phyloP scores from a whole-genome alignment of 2,329 filamentous ascomycete species.

The Ampelomyces quisqualis region DNA sequence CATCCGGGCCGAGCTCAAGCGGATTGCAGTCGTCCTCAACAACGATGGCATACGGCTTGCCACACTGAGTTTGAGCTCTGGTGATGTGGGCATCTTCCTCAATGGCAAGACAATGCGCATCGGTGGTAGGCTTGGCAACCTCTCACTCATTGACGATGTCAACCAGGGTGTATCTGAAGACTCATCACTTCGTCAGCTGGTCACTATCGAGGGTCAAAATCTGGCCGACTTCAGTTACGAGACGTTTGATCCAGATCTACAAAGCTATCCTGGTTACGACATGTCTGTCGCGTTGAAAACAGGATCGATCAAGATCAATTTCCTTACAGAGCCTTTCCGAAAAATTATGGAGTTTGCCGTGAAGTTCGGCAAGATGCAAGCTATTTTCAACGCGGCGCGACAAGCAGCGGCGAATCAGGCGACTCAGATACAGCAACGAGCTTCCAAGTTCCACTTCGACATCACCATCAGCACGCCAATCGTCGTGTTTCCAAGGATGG shows the following conservation, averaged over 20 bases:
- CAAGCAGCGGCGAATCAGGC: constrained; percentile 93
- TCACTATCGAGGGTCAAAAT: constrained; percentile 94
- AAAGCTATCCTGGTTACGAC: constrained; percentile 89
- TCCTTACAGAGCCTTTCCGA: constrained; percentile 93
- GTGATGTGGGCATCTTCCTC: constrained; percentile 86
- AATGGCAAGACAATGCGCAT: constrained; percentile 84
- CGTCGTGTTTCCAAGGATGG: constrained; percentile 83
- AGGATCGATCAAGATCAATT: constrained; percentile 95
- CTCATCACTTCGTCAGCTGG: constrained; percentile 79
- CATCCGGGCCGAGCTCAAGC: constrained; percentile 90
- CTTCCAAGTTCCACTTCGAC: constrained; percentile 90
- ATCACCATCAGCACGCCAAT: constrained; percentile 93
- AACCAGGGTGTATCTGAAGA: constrained; percentile 82
- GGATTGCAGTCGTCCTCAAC: constrained; percentile 91
- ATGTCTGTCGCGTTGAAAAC: constrained; percentile 87
- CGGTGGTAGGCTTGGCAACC: constrained; percentile 79
- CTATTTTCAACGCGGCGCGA: constrained; percentile 93
- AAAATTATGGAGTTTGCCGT: constrained; percentile 98
- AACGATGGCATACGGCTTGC: constrained; percentile 95
- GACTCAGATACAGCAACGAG: constrained; percentile 86
- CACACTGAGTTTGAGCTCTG: constrained; percentile 88
- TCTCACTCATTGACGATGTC: constrained; percentile 89
- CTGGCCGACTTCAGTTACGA: constrained; percentile 97
- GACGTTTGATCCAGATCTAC: constrained; percentile 77
- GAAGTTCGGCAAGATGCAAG: constrained; percentile 99